Evolutionary conservation across 2,329 filamentous ascomycete species (phyloP).

Genomic region (Scolecobasidium constrictum): DNA sequence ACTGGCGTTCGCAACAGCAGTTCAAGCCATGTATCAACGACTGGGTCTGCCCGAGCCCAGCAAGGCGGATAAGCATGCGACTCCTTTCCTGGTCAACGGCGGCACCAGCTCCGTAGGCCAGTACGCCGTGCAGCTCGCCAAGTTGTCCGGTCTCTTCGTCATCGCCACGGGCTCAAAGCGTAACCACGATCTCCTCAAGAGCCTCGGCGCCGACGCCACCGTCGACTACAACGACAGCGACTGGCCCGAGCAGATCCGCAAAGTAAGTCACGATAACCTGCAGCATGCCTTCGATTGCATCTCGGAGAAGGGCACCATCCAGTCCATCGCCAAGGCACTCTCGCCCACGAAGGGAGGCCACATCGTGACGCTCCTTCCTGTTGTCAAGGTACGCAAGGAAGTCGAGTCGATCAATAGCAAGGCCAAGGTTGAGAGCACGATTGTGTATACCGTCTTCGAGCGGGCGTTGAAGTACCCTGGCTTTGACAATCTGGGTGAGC

Average conservation of each 20-base stretch:
- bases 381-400: constrained; percentile 19
- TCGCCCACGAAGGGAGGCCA: constrained; percentile 17
- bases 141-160: constrained; percentile 29
- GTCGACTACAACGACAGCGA: constrained; percentile 20
- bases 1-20: constrained; percentile 32
- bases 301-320: constrained; percentile 28
- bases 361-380: constrained; percentile 19
- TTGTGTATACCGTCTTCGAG: constrained; percentile 29
- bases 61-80: constrained; percentile 15
- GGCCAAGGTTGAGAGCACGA: constrained; percentile 30
- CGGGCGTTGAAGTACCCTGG: constrained; percentile 28
- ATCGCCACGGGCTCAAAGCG: constrained; percentile 25
- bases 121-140: constrained; percentile 33
- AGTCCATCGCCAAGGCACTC: constrained; percentile 16
- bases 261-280: constrained; percentile 40
- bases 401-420: constrained; percentile 16
- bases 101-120: constrained; percentile 24
- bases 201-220: constrained; percentile 19
- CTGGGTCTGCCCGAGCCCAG: constrained; percentile 29
- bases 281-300: constrained; percentile 30
- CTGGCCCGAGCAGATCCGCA: constrained; percentile 45
- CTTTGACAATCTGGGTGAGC: constrained; percentile 14
- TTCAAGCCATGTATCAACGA: constrained; percentile 29
- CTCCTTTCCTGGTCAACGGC: constrained; percentile 11
- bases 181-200: constrained; percentile 20